Evolutionary conservation across 2,329 filamentous ascomycete species (phyloP).

Genomic region (Escovopsis sp.): DNA sequence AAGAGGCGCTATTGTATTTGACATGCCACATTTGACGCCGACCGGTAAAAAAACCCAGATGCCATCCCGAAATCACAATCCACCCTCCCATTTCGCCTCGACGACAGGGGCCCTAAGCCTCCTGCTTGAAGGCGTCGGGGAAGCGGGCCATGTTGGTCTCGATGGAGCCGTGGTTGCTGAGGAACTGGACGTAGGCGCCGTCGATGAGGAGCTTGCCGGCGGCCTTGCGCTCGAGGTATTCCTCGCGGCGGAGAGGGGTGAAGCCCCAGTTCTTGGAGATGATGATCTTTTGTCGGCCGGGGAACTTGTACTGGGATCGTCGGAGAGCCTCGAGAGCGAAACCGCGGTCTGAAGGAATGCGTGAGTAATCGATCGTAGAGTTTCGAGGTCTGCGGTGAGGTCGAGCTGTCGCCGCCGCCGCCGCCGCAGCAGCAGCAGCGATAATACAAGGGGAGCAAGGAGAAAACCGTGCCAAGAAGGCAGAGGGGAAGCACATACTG

Average conservation of each 20-base stretch:
- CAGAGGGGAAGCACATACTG: constrained; percentile 37
- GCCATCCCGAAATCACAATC: constrained; percentile 12
- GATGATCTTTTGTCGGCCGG: constrained; percentile 99
- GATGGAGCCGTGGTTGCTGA: constrained; percentile 80
- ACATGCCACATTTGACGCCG: constrained; percentile 31
- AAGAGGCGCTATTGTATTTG: constrained; percentile 19
- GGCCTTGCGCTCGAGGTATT: constrained; percentile 92
- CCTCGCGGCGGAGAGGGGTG: constrained; percentile 93
- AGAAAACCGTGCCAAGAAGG: too few relatives aligned
- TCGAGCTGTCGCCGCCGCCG: too few relatives aligned
- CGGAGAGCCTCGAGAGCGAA: constrained; percentile 96
- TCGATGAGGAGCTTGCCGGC: constrained; percentile 89
- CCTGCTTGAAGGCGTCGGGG: constrained; percentile 69
- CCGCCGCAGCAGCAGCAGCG: too few relatives aligned
- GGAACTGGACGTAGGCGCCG: constrained; percentile 99
- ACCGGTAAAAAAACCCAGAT: constrained; percentile 23
- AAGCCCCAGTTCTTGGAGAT: constrained; percentile 99
- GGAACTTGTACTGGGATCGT: constrained; percentile 99
- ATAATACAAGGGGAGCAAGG: background rate
- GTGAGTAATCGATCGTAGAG: too few relatives aligned
- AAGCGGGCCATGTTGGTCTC: constrained; percentile 83
- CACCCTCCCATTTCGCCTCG: too few relatives aligned
- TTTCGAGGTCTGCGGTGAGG: too few relatives aligned
- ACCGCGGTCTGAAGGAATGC: constrained; percentile 49
- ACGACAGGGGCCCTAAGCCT: constrained; percentile 29